These are phyloP conservation scores for Harringtonia lauricola DNA, from an alignment of 2,329 filamentous ascomycete species.

Conservation along the genomic window DNA sequence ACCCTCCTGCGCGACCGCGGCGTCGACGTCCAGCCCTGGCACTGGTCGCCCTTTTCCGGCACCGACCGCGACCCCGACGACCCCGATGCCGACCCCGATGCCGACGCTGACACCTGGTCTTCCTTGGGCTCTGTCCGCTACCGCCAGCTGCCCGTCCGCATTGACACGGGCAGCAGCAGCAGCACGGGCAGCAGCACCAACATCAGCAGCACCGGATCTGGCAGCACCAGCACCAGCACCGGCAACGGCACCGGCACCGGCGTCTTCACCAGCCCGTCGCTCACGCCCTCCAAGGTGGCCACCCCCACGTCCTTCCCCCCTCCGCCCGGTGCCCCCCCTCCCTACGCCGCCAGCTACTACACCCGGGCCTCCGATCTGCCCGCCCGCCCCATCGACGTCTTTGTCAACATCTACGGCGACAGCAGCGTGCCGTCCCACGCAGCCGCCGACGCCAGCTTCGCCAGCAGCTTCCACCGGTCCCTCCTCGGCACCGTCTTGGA, in stretches of 20 bases:
- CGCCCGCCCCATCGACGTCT: conserved; percentile 45
- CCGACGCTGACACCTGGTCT: too few species aligned
- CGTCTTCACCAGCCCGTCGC: background rate
- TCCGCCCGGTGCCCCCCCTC: background rate
- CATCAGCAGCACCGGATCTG: background rate
- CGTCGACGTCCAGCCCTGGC: conserved; percentile 46
- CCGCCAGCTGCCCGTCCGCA: too few species aligned
- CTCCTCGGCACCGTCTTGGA: conserved; percentile 74
- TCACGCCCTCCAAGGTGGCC: background rate
- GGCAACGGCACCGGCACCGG: background rate
- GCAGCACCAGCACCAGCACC: background rate
- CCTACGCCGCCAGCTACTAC: conserved; percentile 15
- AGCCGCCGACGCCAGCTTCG: conserved; percentile 57
- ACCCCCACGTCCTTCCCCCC: background rate
- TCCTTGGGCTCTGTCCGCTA: background rate
- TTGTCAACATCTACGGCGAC: conserved; percentile 53
- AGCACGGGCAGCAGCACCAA: background rate
- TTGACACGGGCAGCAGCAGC: background rate
- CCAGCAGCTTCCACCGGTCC: conserved; percentile 65
- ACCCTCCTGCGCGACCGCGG: conserved; percentile 51
- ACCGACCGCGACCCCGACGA: too few species aligned
- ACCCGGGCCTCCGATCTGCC: conserved; percentile 21
- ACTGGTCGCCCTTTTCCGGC: conserved; percentile 23
- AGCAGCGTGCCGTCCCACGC: too few species aligned
- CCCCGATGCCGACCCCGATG: background rate